Percentiles rank a stretch among this genome's conserved stretches.
phyloP scores from a whole-genome alignment of 805 yeast species.

The Metschnikowia lunata region DNA sequence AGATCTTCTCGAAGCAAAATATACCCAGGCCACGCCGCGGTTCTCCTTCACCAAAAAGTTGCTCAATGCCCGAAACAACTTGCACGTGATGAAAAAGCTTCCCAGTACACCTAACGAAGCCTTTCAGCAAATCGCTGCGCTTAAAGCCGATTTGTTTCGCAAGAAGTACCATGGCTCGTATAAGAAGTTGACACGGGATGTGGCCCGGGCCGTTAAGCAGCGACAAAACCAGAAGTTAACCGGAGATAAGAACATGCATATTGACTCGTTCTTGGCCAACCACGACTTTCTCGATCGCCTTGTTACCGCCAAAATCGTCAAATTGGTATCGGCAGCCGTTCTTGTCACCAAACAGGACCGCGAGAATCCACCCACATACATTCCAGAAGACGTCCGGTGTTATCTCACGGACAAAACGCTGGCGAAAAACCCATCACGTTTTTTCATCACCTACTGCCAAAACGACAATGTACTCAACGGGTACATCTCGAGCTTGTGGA shows the following conservation, averaged over 20 bases:
- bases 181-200: constrained; percentile 37
- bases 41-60: constrained; percentile 46
- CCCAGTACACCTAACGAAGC: constrained; percentile 44
- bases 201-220: constrained; percentile 22
- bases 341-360: constrained; percentile 28
- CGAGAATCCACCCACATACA: constrained; percentile 31
- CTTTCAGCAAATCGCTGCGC: constrained; percentile 36
- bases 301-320: constrained; percentile 31
- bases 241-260: constrained; percentile 10
- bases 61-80: constrained; percentile 41
- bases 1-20: constrained; percentile 53
- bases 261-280: constrained; percentile 20
- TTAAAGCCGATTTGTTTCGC: constrained; percentile 43
- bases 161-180: constrained; percentile 47
- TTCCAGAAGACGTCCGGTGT: constrained; percentile 24
- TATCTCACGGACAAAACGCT: constrained; percentile 26
- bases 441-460: constrained; percentile 40
- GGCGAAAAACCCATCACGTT: constrained; percentile 44
- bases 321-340: constrained; percentile 24
- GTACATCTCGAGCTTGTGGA: constrained; percentile 46
- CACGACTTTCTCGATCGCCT: constrained; percentile 21
- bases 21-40: constrained; percentile 40
- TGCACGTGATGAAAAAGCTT: constrained; percentile 37
- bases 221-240: constrained; percentile 7
- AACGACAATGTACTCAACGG: constrained; percentile 39